Base-by-base conservation (phyloP, 768 basidiomycete species). In the Crassisporium funariophilum region DNA sequence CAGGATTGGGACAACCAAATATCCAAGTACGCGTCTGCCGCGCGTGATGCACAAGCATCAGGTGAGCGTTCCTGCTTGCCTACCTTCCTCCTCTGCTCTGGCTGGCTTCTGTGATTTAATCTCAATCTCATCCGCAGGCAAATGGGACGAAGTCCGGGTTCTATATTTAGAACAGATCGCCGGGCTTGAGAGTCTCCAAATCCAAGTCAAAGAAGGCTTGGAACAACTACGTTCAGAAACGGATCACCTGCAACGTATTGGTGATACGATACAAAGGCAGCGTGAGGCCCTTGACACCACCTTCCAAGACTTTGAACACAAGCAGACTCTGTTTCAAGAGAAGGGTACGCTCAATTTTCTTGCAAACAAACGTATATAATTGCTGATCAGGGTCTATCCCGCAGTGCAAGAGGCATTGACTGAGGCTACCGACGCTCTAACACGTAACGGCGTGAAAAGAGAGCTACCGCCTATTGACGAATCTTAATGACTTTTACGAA, bases 111-210 rank as follows among this genome's bases (percentile, higher is more conserved):
- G 10, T 25, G 21, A 43, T 12, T 42, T 49, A 19, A 40, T 15
- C 36, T 20, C 20, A n/a, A 43, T 42, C 33, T 43, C 10, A 23
- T 25, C 34, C 22, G 17, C 55, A 88, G 86, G 75, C 11, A 82
- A 85, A 56, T 84, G 84, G 72, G 80, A 77, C 46, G 69, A 78
- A 52, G 66, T 81, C 46, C 76, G 81, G 39, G 66, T 67, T 47
- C 75, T 71, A 25, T 87, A 86, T 58, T 63, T 78, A 36, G 81
- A 82, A 48, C 83, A 88, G 61, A 76, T 88, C 50, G 66, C 73
- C 34, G 79, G 79, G 19, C 73, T 88, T 47, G 79, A 77, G 49
- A 69, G 59, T 22, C 67, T 87, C 19, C 82, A 83, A 40, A 63
- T 72, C 22, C 78, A 81, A 44, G 81, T 87, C 34, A 63, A 65